phyloP scores from a whole-genome alignment of 306 rosid genomes.

The Cicer cuneatum region DNA sequence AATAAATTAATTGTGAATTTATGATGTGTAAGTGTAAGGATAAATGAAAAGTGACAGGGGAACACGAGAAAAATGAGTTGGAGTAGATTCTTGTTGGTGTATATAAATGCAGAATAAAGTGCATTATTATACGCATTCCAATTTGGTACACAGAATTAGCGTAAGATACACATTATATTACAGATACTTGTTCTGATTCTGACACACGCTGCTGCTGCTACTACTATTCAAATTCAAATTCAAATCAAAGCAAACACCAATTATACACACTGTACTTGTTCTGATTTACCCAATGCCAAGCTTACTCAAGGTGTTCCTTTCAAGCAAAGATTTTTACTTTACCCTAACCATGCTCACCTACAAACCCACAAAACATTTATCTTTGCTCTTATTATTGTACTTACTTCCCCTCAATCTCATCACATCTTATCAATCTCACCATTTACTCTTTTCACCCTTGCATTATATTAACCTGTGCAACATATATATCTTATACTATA shows the following conservation, averaged over 20 bases:
- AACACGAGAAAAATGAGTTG: not conserved
- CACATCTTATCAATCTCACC: too few relatives aligned
- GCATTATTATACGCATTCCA: not conserved
- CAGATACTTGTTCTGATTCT: slow-evolving; percentile 13
- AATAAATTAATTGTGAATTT: too few relatives aligned
- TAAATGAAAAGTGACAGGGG: not conserved
- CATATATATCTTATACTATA: too few relatives aligned
- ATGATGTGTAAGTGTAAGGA: not conserved
- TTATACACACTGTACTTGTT: not conserved
- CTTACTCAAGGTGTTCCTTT: slow-evolving; percentile 48
- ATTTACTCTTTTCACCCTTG: too few relatives aligned
- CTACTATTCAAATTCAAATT: not conserved
- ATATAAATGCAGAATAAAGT: not conserved
- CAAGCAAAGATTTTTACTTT: slow-evolving; percentile 57
- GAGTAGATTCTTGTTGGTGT: too few relatives aligned
- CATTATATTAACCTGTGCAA: too few relatives aligned
- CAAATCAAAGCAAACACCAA: not conserved
- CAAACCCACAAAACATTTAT: not conserved
- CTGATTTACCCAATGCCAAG: slow-evolving; percentile 18
- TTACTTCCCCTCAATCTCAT: too few relatives aligned
- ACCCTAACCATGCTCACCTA: too few relatives aligned
- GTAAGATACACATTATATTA: not conserved
- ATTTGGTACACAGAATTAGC: slow-evolving; percentile 26
- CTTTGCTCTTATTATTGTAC: too few relatives aligned
- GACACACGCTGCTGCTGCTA: slow-evolving; percentile 43